These are phyloP conservation scores for Hypholoma sublateritium DNA, from an alignment of 768 basidiomycete species.

Conservation along the genomic window DNA sequence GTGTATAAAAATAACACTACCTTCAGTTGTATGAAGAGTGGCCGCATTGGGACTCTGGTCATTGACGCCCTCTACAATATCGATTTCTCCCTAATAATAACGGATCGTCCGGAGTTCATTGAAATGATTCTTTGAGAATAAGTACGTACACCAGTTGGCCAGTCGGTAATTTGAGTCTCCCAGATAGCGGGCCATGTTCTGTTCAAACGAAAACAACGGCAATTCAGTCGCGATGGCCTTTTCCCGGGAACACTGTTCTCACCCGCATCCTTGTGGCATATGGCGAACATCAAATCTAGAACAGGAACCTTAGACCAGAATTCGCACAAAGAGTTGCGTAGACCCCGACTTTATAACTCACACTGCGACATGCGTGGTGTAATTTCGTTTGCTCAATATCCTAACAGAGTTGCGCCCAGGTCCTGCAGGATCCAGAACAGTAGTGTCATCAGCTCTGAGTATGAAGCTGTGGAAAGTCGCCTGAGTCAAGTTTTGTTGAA, in stretches of 20 bases:
- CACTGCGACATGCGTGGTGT: constrained; percentile 54
- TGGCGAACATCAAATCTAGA: constrained; percentile 35
- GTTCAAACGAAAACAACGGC: not conserved
- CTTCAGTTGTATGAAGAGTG: constrained; percentile 37
- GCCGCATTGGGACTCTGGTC: constrained; percentile 35
- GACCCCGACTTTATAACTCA: constrained; percentile 23
- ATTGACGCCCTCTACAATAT: constrained; percentile 43
- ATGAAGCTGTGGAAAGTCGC: constrained; percentile 48
- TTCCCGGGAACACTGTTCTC: constrained; percentile 3
- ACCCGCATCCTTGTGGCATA: constrained; percentile 39
- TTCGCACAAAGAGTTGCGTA: not conserved
- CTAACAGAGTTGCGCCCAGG: constrained; percentile 58
- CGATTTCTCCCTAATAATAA: constrained; percentile 35
- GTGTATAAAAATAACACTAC: constrained; percentile 43
- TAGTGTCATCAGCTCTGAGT: constrained; percentile 50
- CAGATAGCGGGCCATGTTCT: constrained; percentile 57
- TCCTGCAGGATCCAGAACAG: constrained; percentile 42
- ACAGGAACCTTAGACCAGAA: not conserved
- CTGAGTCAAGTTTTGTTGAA: constrained; percentile 51
- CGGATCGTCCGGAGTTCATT: not conserved
- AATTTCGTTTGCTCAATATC: constrained; percentile 49
- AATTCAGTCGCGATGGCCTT: not conserved
- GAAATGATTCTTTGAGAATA: not conserved
- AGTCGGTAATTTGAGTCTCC: constrained; percentile 47
- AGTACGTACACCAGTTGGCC: constrained; percentile 42